These are phyloP conservation scores for Apiospora arundinis DNA, from an alignment of 2,329 filamentous ascomycete genomes.

Conservation along the genomic window DNA sequence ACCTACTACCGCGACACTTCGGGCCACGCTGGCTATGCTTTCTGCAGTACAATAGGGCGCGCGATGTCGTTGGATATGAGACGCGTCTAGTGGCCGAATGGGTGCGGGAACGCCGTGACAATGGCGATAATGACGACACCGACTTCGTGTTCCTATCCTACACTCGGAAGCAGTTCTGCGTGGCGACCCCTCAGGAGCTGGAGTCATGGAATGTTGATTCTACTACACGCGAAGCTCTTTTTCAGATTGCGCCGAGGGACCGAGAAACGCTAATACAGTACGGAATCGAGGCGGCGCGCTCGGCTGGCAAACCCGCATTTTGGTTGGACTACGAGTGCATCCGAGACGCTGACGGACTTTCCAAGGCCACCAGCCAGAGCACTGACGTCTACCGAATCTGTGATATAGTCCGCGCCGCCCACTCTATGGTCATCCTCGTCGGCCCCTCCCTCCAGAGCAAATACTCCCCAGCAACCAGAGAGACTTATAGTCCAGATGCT, in stretches of 20 bases:
- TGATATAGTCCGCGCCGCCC: constrained; percentile 50
- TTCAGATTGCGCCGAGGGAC: constrained; percentile 32
- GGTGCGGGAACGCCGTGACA: constrained; percentile 31
- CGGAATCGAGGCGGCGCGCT: constrained; percentile 45
- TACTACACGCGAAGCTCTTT: constrained; percentile 28
- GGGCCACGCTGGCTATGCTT: constrained; percentile 35
- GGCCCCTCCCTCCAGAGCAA: constrained; percentile 36
- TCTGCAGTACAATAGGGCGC: constrained; percentile 28
- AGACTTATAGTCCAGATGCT: constrained; percentile 41
- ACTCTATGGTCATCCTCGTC: constrained; percentile 49
- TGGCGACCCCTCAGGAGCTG: constrained; percentile 34
- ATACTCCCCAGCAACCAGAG: constrained; percentile 29
- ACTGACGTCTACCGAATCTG: constrained; percentile 49
- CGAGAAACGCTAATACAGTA: constrained; percentile 41
- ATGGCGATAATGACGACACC: constrained; percentile 31
- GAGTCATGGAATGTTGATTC: constrained; percentile 27
- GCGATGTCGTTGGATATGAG: constrained; percentile 24
- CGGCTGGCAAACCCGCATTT: constrained; percentile 46
- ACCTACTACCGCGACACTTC: constrained; percentile 25
- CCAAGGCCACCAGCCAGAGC: constrained; percentile 34
- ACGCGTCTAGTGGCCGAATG: constrained; percentile 36
- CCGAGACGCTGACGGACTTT: constrained; percentile 39
- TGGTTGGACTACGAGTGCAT: constrained; percentile 53
- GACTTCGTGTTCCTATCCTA: constrained; percentile 50
- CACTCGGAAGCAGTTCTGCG: constrained; percentile 46